Conservation (phyloP, 768 basidiomycete genomes). For the Pisolithus marmoratus region DNA sequence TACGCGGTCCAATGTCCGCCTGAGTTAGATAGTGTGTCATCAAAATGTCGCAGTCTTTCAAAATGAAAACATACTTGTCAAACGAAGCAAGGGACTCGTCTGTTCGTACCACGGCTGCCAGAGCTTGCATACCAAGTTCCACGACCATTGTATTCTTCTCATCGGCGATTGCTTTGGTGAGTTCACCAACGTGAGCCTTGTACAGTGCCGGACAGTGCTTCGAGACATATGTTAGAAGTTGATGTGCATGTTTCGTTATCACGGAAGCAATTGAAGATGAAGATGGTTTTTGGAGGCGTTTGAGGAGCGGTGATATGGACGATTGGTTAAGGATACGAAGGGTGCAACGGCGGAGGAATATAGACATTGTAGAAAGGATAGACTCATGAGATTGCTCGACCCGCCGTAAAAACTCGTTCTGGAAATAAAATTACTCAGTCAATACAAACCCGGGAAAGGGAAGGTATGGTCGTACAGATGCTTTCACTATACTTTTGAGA, state of each 20-base stretch:
- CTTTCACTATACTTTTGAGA: slow-evolving; percentile 72
- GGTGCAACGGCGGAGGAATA: slow-evolving; percentile 62
- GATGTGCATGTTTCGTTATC: slow-evolving; percentile 40
- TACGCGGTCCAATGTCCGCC: slow-evolving; percentile 63
- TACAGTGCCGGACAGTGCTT: slow-evolving; percentile 73
- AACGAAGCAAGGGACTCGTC: slow-evolving; percentile 51
- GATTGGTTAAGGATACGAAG: slow-evolving; percentile 81
- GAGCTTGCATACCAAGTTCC: slow-evolving; percentile 69
- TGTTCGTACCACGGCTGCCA: slow-evolving; percentile 59
- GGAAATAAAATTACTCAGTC: background rate
- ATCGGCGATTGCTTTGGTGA: slow-evolving; percentile 68
- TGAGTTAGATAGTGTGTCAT: slow-evolving; percentile 22
- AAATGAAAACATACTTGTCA: slow-evolving; percentile 55
- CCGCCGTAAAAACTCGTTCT: slow-evolving; percentile 77
- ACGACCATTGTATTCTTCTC: slow-evolving; percentile 50
- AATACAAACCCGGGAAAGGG: background rate
- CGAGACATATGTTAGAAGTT: slow-evolving; percentile 54
- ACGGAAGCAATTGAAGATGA: slow-evolving; percentile 26
- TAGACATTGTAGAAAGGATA: slow-evolving; percentile 60
- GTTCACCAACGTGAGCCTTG: slow-evolving; percentile 68
- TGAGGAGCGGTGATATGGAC: slow-evolving; percentile 75
- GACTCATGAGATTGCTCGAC: slow-evolving; percentile 64
- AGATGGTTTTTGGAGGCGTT: slow-evolving; percentile 50
- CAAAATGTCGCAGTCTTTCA: background rate
- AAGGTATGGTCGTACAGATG: slow-evolving; percentile 44